A percentile compares a stretch with the other conserved stretches of the same genome.
Evolutionary conservation across 2,329 filamentous ascomycete species (phyloP).

Genomic region (Emericellopsis atlantica): DNA sequence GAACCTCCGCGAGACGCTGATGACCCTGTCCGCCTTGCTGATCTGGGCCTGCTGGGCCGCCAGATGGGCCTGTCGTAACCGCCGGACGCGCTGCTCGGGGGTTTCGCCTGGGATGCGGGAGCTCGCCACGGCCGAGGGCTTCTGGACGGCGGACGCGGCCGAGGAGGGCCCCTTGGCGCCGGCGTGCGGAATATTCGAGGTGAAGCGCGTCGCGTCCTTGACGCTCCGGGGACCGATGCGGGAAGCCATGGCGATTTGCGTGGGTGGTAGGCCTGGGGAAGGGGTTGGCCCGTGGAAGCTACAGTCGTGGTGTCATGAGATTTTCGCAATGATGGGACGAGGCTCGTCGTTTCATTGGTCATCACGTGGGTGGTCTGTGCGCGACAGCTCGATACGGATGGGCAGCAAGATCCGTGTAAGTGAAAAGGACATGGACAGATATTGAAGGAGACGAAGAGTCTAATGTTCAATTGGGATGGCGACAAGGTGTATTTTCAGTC

Average conservation of each 20-base stretch:
- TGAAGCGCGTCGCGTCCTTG: conserved; percentile 66
- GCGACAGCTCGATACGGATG: too few relatives aligned
- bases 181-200: conserved; percentile 45
- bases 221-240: conserved; percentile 51
- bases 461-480: too few relatives aligned
- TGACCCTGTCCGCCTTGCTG: conserved; percentile 36
- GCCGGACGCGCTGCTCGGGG: conserved; percentile 55
- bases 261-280: not conserved
- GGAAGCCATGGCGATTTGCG: conserved; percentile 20
- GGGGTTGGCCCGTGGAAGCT: not conserved
- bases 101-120: conserved; percentile 36
- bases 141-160: conserved; percentile 11
- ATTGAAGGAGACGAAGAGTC: too few relatives aligned
- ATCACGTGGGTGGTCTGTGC: too few relatives aligned
- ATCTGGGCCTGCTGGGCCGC: conserved; percentile 49
- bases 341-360: too few relatives aligned
- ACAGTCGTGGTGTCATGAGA: conserved; percentile 16
- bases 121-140: conserved; percentile 10
- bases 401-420: too few relatives aligned
- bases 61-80: conserved; percentile 54
- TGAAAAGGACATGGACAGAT: too few relatives aligned
- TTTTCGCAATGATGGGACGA: conserved; percentile 15
- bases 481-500: too few relatives aligned
- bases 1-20: conserved; percentile 33
- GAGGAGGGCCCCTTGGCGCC: conserved; percentile 42